Evolutionary conservation across 495 filamentous ascomycete species (phyloP), one percentile per base, ranked within the genome.

Genomic region (Parachaetomium inaequale): DNA sequence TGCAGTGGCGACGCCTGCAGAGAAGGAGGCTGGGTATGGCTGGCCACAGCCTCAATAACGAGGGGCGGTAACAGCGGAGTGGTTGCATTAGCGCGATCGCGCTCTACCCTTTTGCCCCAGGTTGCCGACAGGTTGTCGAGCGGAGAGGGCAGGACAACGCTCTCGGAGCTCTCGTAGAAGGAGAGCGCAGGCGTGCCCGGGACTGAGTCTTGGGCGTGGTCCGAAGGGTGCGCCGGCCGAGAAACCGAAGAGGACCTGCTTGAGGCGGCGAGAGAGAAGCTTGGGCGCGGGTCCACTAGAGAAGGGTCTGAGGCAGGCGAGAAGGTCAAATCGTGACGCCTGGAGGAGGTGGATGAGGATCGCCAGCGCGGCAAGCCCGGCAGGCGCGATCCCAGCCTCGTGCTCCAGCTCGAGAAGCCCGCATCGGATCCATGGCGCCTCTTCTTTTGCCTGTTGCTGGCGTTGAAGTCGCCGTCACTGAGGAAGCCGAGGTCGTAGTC

Each of bases 11-110:
- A 94, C 54, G 87, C 80, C 8, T 88, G 80, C 43, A 83, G 58
- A 31, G 78, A 73, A 56, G 64, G 79, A 53, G 54, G 56, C 65
- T 64, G 66, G 62, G 74, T 55, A 7, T 72, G 71, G 31, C 65
- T 62, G 7, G 61, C 12, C 10, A 68, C 64, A 4, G 54, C 52
- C 38, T 87, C 84, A 42, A 84, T 85, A 76, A 93, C 81, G 51
- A 95, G 77, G 0, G 92, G 92, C 3, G 92, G 91, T 0, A 96
- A 80, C 12, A 96, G 79, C 6, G 92, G 92, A 3, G 92, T 96
- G 5, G 87, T 87, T 0, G 90, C 87, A 62, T 87, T 80, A 15
- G 78, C 79, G 45, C 84, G 80, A 25, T 88, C 82, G 14, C 82
- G 83, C 34, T 90, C 85, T 15, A 82, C 71, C 10, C 68, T 70